A percentile compares a stretch with the other conserved stretches of the same genome.
These are phyloP conservation scores for Fusarium papillatum DNA, from an alignment of 2,329 filamentous ascomycete species.

Conservation along the genomic window DNA sequence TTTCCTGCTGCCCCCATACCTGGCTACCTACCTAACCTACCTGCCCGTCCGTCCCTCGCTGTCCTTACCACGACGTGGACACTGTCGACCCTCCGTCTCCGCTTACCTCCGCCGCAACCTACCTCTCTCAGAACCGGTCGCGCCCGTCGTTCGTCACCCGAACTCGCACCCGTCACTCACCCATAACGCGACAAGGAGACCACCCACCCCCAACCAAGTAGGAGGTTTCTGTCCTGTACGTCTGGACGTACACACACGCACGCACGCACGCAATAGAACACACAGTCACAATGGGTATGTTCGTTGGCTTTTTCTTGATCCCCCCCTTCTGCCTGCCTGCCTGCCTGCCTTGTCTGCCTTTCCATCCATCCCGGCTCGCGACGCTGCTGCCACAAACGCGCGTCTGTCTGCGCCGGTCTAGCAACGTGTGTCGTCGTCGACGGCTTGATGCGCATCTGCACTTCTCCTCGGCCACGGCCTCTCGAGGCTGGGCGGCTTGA, in stretches of 20 bases:
- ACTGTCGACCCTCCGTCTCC: constrained; percentile 41
- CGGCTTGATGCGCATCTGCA: constrained; percentile 3
- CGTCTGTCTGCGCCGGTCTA: constrained; percentile 29
- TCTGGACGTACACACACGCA: constrained; percentile 25
- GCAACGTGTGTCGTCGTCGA: constrained; percentile 35
- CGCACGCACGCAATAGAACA: constrained; percentile 33
- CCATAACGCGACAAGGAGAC: constrained; percentile 44
- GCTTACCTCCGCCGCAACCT: constrained; percentile 40
- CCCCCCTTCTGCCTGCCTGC: background rate
- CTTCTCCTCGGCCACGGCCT: constrained; percentile 18
- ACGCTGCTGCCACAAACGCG: constrained; percentile 26
- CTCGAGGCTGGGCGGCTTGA: constrained; percentile 33
- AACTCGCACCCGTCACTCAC: constrained; percentile 43
- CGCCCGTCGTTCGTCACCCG: constrained; percentile 32
- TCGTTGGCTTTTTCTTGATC: constrained; percentile 40
- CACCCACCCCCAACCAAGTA: constrained; percentile 40
- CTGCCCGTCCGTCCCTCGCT: constrained; percentile 18
- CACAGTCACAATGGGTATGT: constrained; percentile 47
- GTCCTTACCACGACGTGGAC: constrained; percentile 41
- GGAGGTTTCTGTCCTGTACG: constrained; percentile 39
- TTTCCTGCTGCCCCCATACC: constrained; percentile 39
- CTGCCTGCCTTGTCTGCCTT: background rate
- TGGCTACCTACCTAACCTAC: constrained; percentile 36
- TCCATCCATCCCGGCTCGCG: background rate
- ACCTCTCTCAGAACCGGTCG: constrained; percentile 39